Conservation (phyloP, 345 rosid species). For the Camelina sativa region DNA sequence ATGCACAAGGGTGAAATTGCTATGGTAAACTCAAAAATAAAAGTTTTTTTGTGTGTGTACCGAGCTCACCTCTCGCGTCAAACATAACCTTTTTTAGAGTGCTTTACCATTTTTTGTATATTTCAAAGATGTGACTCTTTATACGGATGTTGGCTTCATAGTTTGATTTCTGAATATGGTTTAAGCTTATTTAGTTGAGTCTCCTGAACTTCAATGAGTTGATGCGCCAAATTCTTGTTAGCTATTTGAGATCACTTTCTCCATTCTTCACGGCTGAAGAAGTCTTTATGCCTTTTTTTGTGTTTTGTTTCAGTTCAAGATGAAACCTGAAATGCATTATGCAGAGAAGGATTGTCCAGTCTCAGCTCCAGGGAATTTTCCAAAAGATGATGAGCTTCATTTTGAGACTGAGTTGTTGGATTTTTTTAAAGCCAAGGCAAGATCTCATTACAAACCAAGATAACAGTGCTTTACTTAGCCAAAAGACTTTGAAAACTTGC, state of each 20-base stretch:
- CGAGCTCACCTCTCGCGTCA: no score
- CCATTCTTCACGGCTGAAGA: slow-evolving; percentile 9
- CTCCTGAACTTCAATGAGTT: neutral
- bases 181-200: slow-evolving; percentile 7
- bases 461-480: slow-evolving; percentile 4
- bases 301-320: slow-evolving; percentile 73
- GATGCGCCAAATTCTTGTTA: neutral
- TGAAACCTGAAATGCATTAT: slow-evolving; percentile 94
- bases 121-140: neutral
- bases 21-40: slow-evolving; percentile 54
- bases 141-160: neutral
- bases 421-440: slow-evolving; percentile 86
- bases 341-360: slow-evolving; percentile 89
- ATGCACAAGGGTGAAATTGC: slow-evolving; percentile 78
- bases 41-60: no score
- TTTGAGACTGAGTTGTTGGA: slow-evolving; percentile 92
- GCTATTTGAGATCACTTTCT: slow-evolving; percentile 3
- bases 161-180: slow-evolving; percentile 17
- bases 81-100: no score
- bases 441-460: slow-evolving; percentile 25
- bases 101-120: neutral
- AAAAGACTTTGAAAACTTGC: slow-evolving; percentile 17
- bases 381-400: slow-evolving; percentile 94
- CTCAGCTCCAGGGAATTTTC: slow-evolving; percentile 67
- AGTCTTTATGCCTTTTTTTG: neutral